Percentiles rank a stretch among this genome's conserved stretches.
Evolutionary conservation across 2,329 filamentous ascomycete genomes (phyloP).

Genomic region (Juglanconis oblonga): DNA sequence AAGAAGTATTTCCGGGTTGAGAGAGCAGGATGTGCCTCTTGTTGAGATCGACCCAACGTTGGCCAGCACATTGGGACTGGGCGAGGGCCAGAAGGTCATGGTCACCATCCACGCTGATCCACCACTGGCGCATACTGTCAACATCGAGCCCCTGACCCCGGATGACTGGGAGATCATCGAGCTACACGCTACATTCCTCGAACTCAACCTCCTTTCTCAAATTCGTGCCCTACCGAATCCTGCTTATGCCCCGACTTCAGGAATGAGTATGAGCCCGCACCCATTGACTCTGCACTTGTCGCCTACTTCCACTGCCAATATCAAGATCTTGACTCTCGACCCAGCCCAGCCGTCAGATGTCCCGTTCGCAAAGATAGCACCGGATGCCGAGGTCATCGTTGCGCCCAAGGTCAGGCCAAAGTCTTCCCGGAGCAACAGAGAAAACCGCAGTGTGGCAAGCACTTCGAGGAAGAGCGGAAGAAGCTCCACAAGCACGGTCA

Average conservation of each 20-base stretch:
- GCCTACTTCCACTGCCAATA: slow-evolving; percentile 91
- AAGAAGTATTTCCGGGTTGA: slow-evolving; percentile 51
- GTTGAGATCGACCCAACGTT: slow-evolving; percentile 89
- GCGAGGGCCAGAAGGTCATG: slow-evolving; percentile 76
- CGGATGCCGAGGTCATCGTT: slow-evolving; percentile 95
- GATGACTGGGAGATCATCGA: slow-evolving; percentile 99
- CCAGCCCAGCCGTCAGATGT: slow-evolving; percentile 66
- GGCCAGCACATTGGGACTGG: slow-evolving; percentile 71
- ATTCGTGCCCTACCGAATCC: slow-evolving; percentile 93
- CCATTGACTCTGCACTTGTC: slow-evolving; percentile 90
- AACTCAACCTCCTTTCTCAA: slow-evolving; percentile 89
- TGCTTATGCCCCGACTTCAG: slow-evolving; percentile 52
- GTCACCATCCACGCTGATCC: slow-evolving; percentile 80
- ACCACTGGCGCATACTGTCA: slow-evolving; percentile 86
- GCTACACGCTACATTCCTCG: slow-evolving; percentile 90
- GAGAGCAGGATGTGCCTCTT: slow-evolving; percentile 72
- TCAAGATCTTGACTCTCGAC: slow-evolving; percentile 78
- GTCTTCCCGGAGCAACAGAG: slow-evolving; percentile 60
- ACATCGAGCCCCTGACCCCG: slow-evolving; percentile 92
- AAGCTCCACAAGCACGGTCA: slow-evolving; percentile 69
- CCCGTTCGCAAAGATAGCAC: slow-evolving; percentile 86
- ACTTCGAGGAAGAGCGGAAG: slow-evolving; percentile 76
- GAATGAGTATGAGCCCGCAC: slow-evolving; percentile 59
- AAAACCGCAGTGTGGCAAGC: slow-evolving; percentile 76
- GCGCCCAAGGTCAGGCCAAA: slow-evolving; percentile 86